These are phyloP conservation scores for Trichoderma sp. DNA, from an alignment of 2,329 filamentous ascomycete species.

Conservation along the genomic window DNA sequence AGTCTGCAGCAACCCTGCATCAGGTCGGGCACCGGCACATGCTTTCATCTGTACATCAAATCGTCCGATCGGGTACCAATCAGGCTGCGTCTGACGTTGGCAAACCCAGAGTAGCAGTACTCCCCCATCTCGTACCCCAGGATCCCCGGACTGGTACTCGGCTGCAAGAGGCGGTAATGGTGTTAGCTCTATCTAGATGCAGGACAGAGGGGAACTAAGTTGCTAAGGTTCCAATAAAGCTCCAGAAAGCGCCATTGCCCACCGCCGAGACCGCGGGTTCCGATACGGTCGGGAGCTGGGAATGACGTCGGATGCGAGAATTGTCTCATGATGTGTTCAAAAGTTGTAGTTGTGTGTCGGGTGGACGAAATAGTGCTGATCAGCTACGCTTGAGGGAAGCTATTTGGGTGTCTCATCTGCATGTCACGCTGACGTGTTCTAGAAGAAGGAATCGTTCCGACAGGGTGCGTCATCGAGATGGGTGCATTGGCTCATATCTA, in stretches of 20 bases:
- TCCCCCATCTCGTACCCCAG: background rate
- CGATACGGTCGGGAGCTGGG: background rate
- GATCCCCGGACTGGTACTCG: background rate
- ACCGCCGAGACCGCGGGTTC: constrained; percentile 11
- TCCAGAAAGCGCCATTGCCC: background rate
- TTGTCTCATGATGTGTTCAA: constrained; percentile 8
- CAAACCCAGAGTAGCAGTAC: background rate
- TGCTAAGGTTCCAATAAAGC: background rate
- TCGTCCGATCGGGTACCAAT: background rate
- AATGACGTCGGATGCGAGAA: background rate
- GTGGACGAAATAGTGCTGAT: background rate
- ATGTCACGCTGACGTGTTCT: background rate
- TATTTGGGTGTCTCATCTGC: background rate
- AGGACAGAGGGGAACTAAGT: background rate
- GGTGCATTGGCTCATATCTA: background rate
- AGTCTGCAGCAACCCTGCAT: background rate
- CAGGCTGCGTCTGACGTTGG: background rate
- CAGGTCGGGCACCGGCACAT: constrained; percentile 1
- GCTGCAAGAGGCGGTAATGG: background rate
- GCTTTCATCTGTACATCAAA: background rate
- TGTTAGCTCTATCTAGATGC: constrained; percentile 6
- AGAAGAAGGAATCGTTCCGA: background rate
- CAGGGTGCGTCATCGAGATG: background rate
- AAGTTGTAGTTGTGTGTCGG: background rate
- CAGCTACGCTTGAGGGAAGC: background rate